Evolutionary conservation across 192 early-diverging fungal species (phyloP).

Genomic region (Phlyctochytrium planicorne): DNA sequence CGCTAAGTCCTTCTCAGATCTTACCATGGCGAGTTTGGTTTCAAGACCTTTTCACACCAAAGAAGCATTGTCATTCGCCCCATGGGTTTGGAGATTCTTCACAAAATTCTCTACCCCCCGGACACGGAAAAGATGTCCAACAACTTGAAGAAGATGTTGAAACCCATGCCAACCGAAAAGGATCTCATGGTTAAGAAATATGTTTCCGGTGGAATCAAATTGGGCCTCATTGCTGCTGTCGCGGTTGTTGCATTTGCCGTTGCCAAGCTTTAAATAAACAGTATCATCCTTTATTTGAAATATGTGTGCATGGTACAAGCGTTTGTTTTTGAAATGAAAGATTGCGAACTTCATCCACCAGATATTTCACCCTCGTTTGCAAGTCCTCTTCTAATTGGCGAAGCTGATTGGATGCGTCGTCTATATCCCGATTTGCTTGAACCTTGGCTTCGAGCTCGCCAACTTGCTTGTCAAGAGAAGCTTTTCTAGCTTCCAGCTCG

Average conservation of each 20-base stretch:
- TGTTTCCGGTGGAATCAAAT: too few species aligned
- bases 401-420: background rate
- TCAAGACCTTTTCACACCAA: conserved; percentile 34
- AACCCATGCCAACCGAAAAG: too few species aligned
- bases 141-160: background rate
- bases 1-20: background rate
- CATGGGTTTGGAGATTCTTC: background rate
- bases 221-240: too few species aligned
- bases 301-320: too few species aligned
- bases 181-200: too few species aligned
- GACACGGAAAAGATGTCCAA: background rate
- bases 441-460: background rate
- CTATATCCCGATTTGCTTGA: background rate
- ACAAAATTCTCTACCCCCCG: conserved; percentile 4
- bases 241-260: too few species aligned
- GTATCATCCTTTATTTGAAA: too few species aligned
- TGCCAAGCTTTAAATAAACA: too few species aligned
- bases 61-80: conserved; percentile 4
- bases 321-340: too few species aligned
- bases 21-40: conserved; percentile 74
- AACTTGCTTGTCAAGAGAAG: conserved; percentile 2
- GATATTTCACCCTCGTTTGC: conserved; percentile 3
- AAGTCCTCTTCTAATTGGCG: conserved; percentile 16
- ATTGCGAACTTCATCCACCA: conserved; percentile 1
- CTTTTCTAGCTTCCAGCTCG: background rate